A percentile compares a stretch with the other conserved stretches of the same genome.
These are phyloP conservation scores for Hygrophorus pudorinus DNA, from an alignment of 768 basidiomycete species.

Conservation along the genomic window DNA sequence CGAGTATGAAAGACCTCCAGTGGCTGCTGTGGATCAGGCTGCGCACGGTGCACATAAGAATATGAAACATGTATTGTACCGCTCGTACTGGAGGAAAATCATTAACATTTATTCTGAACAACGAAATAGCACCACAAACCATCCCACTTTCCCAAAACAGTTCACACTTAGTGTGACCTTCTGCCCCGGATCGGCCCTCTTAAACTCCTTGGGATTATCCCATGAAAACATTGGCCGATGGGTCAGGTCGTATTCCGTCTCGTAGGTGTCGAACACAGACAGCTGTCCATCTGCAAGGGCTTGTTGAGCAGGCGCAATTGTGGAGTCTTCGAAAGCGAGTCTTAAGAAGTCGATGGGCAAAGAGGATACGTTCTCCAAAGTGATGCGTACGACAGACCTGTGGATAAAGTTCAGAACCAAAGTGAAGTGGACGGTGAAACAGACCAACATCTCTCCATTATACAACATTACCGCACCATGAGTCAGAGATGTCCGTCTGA, in stretches of 20 bases:
- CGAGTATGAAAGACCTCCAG: slow-evolving; percentile 70
- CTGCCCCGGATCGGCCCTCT: slow-evolving; percentile 56
- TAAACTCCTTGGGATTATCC: slow-evolving; percentile 36
- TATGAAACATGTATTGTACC: slow-evolving; percentile 83
- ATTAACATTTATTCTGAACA: not conserved
- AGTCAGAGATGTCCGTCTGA: slow-evolving; percentile 81
- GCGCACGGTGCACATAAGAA: slow-evolving; percentile 47
- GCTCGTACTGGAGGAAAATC: slow-evolving; percentile 43
- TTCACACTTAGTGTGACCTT: slow-evolving; percentile 57
- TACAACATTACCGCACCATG: slow-evolving; percentile 95
- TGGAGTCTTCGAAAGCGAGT: slow-evolving; percentile 86
- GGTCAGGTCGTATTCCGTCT: slow-evolving; percentile 76
- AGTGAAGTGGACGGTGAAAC: not conserved
- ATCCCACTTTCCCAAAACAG: slow-evolving; percentile 86
- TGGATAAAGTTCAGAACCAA: slow-evolving; percentile 5
- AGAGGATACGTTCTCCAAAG: slow-evolving; percentile 81
- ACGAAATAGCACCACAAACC: slow-evolving; percentile 44
- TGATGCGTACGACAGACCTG: slow-evolving; percentile 78
- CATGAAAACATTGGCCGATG: slow-evolving; percentile 77
- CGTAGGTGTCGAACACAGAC: slow-evolving; percentile 79
- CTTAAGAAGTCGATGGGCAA: slow-evolving; percentile 80
- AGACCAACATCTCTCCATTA: slow-evolving; percentile 77
- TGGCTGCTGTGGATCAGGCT: slow-evolving; percentile 18
- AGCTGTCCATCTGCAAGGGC: slow-evolving; percentile 73
- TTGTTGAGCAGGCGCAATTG: slow-evolving; percentile 65